Conservation (phyloP, 1,284 basidiomycete species). For the Anthracocystis setariae region DNA sequence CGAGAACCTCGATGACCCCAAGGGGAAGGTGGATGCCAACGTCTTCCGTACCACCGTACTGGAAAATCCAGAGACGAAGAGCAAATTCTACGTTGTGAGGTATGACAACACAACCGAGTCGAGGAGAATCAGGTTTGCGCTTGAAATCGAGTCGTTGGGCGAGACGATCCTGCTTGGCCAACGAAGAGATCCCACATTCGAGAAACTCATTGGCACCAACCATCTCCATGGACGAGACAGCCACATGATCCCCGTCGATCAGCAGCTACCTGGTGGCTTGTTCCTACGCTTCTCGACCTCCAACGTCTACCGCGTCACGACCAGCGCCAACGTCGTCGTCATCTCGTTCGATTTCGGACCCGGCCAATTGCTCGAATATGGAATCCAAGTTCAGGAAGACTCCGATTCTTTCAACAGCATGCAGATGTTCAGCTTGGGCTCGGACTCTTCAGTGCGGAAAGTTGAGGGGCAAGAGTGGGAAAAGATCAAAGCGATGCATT, state of each 20-base stretch:
- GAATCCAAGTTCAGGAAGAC: conserved; percentile 5
- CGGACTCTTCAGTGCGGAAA: background rate
- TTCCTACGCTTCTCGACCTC: conserved; percentile 72
- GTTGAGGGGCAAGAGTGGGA: conserved; percentile 5
- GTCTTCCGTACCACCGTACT: conserved; percentile 35
- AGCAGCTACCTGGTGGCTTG: conserved; percentile 47
- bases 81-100: conserved; percentile 76
- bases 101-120: conserved; percentile 69
- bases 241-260: conserved; percentile 39
- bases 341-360: conserved; percentile 23
- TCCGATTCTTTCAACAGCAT: conserved; percentile 7
- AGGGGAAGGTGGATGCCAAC: conserved; percentile 1
- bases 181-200: background rate
- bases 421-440: conserved; percentile 7
- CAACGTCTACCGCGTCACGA: conserved; percentile 69
- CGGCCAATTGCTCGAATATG: conserved; percentile 26
- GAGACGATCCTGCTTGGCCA: conserved; percentile 19
- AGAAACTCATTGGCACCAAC: conserved; percentile 9
- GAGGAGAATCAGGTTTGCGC: conserved; percentile 16
- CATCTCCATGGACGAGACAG: conserved; percentile 41
- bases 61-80: conserved; percentile 33
- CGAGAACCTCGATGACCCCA: conserved; percentile 8
- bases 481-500: conserved; percentile 10
- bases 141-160: conserved; percentile 41
- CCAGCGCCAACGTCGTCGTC: conserved; percentile 17